A percentile compares a stretch with the other conserved stretches of the same genome.
These are phyloP conservation scores for Fraxinus angustifolia DNA, from an alignment of 305 asterid species.

Conservation along the genomic window DNA sequence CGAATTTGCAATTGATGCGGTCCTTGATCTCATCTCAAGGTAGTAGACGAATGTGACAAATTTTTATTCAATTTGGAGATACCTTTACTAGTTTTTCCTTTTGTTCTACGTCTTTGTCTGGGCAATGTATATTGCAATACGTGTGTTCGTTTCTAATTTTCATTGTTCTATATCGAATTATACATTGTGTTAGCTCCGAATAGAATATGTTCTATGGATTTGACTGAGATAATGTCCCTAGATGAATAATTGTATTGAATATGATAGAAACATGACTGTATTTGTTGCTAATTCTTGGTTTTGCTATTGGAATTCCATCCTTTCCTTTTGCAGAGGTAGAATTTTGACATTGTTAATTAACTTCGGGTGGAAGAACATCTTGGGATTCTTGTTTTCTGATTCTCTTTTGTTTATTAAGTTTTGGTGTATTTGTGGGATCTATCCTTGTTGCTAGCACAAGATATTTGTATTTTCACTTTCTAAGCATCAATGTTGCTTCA, in stretches of 20 bases:
- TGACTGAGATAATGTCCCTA: neutral
- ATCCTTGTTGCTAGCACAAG: neutral
- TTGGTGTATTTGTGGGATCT: too few relatives aligned
- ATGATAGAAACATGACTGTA: neutral
- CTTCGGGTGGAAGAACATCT: neutral
- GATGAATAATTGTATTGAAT: neutral
- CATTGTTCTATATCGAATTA: too few relatives aligned
- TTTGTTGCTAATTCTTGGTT: neutral
- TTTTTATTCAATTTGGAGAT: too few relatives aligned
- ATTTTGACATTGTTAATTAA: too few relatives aligned
- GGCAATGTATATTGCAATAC: too few relatives aligned
- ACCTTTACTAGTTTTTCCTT: too few relatives aligned
- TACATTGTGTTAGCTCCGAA: neutral
- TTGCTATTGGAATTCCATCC: neutral
- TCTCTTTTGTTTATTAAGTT: neutral
- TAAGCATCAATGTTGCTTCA: neutral
- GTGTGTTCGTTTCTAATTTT: too few relatives aligned
- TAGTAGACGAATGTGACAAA: too few relatives aligned
- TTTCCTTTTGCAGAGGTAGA: neutral
- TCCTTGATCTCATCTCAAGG: too few relatives aligned
- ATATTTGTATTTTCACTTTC: neutral
- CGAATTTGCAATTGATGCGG: too few relatives aligned
- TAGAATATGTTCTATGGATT: neutral
- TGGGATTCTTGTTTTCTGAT: neutral
- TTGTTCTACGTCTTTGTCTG: too few relatives aligned